Percentiles rank a stretch among this genome's conserved stretches.
These are phyloP conservation scores for Gremmenia infestans DNA, from an alignment of 2,329 filamentous ascomycete species.

Conservation along the genomic window DNA sequence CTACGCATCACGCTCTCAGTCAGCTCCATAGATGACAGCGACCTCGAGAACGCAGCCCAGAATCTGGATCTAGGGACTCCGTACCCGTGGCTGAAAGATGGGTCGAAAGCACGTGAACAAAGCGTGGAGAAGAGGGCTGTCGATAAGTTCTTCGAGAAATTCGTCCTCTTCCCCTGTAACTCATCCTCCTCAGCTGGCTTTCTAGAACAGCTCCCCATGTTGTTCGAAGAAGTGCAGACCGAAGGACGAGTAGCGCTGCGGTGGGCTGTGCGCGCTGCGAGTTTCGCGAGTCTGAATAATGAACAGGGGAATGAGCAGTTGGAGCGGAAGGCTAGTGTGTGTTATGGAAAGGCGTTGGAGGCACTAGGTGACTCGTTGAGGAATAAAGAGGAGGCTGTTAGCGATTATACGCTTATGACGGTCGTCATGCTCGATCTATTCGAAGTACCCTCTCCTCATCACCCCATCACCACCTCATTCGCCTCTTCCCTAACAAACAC, in stretches of 20 bases:
- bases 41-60: slow-evolving; percentile 1
- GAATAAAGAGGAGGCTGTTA: slow-evolving; percentile 31
- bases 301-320: slow-evolving; percentile 20
- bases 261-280: slow-evolving; percentile 36
- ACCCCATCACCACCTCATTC: no score
- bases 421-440: slow-evolving; percentile 38
- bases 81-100: slow-evolving; percentile 26
- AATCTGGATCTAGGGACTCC: slow-evolving; percentile 4
- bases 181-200: slow-evolving; percentile 36
- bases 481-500: not conserved
- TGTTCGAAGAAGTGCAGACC: slow-evolving; percentile 37
- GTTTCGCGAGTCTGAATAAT: slow-evolving; percentile 32
- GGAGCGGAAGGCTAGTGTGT: slow-evolving; percentile 29
- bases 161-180: slow-evolving; percentile 35
- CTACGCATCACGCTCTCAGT: not conserved
- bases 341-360: slow-evolving; percentile 34
- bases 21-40: not conserved
- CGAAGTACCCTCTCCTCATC: slow-evolving; percentile 28
- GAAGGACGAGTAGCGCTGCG: slow-evolving; percentile 35
- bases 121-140: slow-evolving; percentile 29
- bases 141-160: slow-evolving; percentile 35
- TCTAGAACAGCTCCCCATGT: slow-evolving; percentile 34
- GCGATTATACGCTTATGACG: slow-evolving; percentile 39
- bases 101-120: slow-evolving; percentile 3
- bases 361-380: slow-evolving; percentile 32